phyloP scores from a whole-genome alignment of 179 eudicot species.

The Silene coronaria region DNA sequence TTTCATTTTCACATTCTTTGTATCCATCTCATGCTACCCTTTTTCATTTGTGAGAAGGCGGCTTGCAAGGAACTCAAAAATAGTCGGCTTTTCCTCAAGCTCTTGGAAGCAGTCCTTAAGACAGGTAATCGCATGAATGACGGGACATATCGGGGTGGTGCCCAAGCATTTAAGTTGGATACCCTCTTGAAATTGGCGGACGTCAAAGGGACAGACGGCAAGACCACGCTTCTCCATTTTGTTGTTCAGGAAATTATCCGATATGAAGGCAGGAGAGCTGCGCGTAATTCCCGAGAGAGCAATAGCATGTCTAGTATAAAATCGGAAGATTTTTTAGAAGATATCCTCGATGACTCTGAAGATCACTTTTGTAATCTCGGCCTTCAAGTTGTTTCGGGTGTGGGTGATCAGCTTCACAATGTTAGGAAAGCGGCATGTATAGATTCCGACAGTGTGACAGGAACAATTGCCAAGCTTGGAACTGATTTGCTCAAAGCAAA shows the following conservation, averaged over 20 bases:
- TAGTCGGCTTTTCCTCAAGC: conserved; percentile 72
- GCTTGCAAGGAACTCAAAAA: conserved; percentile 69
- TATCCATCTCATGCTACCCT: not conserved
- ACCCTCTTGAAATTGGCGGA: conserved; percentile 73
- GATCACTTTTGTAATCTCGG: conserved; percentile 61
- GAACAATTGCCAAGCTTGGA: conserved; percentile 54
- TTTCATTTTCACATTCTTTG: not conserved
- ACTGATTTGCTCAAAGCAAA: conserved; percentile 41
- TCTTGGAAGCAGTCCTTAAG: conserved; percentile 82
- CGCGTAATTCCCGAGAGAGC: conserved; percentile 46
- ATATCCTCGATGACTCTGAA: conserved; percentile 45
- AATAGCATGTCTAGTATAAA: conserved; percentile 46
- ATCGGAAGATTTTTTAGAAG: conserved; percentile 56
- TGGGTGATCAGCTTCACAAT: conserved; percentile 54
- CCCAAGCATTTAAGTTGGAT: conserved; percentile 85
- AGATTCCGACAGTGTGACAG: conserved; percentile 59
- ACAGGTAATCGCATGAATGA: conserved; percentile 89
- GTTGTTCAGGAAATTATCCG: conserved; percentile 92
- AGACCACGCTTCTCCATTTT: conserved; percentile 81
- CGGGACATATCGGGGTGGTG: conserved; percentile 86
- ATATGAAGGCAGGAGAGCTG: conserved; percentile 75
- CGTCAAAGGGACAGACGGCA: conserved; percentile 75
- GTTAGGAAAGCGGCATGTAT: conserved; percentile 63
- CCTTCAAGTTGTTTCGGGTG: conserved; percentile 59
- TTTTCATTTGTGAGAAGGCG: conserved; percentile 34